Percentiles rank a stretch among this genome's conserved stretches.
phyloP scores from a whole-genome alignment of 192 early-diverging fungal genomes.

The Dissophora ornata region DNA sequence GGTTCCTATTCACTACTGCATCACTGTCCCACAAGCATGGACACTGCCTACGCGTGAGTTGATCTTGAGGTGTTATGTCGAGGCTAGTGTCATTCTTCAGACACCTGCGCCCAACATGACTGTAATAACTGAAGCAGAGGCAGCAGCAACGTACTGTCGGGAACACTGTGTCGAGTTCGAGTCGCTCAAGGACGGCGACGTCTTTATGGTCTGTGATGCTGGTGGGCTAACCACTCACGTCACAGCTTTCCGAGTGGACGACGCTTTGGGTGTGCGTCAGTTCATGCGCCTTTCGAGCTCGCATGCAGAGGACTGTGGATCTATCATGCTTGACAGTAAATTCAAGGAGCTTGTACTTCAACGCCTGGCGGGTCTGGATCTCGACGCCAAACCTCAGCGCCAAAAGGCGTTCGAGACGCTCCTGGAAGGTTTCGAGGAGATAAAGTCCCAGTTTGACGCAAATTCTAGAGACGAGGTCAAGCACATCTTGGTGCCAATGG shows the following conservation, averaged over 20 bases:
- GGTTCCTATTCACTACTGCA: slow-evolving; percentile 27
- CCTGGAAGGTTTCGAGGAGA: slow-evolving; percentile 28
- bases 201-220: slow-evolving; percentile 57
- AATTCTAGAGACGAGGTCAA: slow-evolving; percentile 18
- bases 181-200: slow-evolving; percentile 34
- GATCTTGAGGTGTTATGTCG: slow-evolving; percentile 26
- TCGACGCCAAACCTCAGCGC: slow-evolving; percentile 30
- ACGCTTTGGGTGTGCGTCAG: slow-evolving; percentile 33
- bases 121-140: slow-evolving; percentile 55
- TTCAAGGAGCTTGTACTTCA: slow-evolving; percentile 32
- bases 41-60: slow-evolving; percentile 15
- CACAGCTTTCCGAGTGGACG: slow-evolving; percentile 46
- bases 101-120: slow-evolving; percentile 28
- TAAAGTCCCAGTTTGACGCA: slow-evolving; percentile 31
- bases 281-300: slow-evolving; percentile 29
- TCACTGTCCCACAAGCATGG: slow-evolving; percentile 38
- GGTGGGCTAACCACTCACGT: slow-evolving; percentile 54
- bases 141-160: slow-evolving; percentile 54
- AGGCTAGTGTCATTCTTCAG: slow-evolving; percentile 23
- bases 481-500: slow-evolving; percentile 27
- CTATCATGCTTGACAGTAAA: slow-evolving; percentile 25
- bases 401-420: slow-evolving; percentile 40
- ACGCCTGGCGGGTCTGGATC: slow-evolving; percentile 21
- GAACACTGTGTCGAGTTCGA: slow-evolving; percentile 44
- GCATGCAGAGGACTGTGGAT: slow-evolving; percentile 31